These are phyloP conservation scores for Globisporangium uncinulatum DNA, from an alignment of 352 stramenopile species.

Conservation along the genomic window DNA sequence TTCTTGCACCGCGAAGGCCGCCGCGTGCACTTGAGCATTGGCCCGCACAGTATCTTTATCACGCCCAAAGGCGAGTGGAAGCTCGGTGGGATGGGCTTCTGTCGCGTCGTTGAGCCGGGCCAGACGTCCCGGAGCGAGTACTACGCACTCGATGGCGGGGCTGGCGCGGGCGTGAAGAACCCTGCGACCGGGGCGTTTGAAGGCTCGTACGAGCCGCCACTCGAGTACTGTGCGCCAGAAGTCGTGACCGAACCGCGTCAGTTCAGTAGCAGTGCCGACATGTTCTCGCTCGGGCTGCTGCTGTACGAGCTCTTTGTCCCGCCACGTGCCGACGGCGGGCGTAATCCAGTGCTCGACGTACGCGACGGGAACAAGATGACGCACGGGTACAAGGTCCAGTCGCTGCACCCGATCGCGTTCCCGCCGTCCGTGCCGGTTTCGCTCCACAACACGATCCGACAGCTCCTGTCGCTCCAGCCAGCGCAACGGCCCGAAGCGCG, in stretches of 20 bases:
- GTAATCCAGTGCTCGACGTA: constrained; percentile 77
- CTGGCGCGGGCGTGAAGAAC: constrained; percentile 48
- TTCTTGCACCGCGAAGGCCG: constrained; percentile 88
- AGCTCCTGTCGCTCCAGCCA: constrained; percentile 60
- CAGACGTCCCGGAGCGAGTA: constrained; percentile 83
- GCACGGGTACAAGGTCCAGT: constrained; percentile 85
- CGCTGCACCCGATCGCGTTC: constrained; percentile 85
- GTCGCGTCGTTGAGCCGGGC: constrained; percentile 72
- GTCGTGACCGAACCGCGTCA: constrained; percentile 76
- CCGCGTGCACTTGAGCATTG: constrained; percentile 81
- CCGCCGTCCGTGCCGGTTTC: constrained; percentile 65
- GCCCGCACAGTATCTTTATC: constrained; percentile 88
- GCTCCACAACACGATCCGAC: constrained; percentile 82
- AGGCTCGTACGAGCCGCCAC: constrained; percentile 73
- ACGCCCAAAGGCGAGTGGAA: constrained; percentile 91
- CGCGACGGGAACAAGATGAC: constrained; percentile 87
- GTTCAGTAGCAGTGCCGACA: constrained; percentile 78
- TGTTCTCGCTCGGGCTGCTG: constrained; percentile 83
- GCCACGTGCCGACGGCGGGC: constrained; percentile 66
- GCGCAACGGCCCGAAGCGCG: constrained; percentile 60
- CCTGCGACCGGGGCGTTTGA: constrained; percentile 41
- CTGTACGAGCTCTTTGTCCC: constrained; percentile 84
- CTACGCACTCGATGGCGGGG: constrained; percentile 56
- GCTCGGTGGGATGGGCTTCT: constrained; percentile 88
- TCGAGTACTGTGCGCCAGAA: constrained; percentile 85